Evolutionary conservation across 768 basidiomycete species (phyloP), one percentile per base, ranked within the genome.

Genomic region (Neoboletus subvelutipes): DNA sequence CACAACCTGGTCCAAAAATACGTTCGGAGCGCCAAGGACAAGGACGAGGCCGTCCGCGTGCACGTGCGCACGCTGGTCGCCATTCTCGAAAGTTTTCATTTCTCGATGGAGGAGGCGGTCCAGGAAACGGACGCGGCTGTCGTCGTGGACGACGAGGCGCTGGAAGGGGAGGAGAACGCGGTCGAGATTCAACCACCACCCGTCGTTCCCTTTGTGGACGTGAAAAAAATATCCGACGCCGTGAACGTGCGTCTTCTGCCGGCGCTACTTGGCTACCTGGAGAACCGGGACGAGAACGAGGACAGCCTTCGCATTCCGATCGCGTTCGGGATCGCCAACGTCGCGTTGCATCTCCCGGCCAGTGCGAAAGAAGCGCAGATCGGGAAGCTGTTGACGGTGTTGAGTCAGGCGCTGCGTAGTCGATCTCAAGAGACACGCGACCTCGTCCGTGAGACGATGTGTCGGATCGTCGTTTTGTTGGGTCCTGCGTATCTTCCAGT

Each of bases 341-440:
- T 99, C 22, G 90, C 94, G 2, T 77, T 83, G 58, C 84, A 91
- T 66, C 82, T 98, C 28, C 95, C 97, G 0, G 73, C 75, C 17
- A 72, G 77, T 1, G 73, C 77, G 0, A 82, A 86, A 11, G 81
- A 87, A 34, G 75, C 82, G 0, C 93, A 97, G 61, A 80, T 94
- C 24, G 75, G 82, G 0, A 83, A 87, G 28, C 76, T 98, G 13
- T 67, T 98, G 57, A 98, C 93, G 2, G 83, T 89, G 24, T 81
- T 98, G 54, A 85, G 88, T 64, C 96, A 98, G 66, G 87, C 90
- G 37, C 78, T 99, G 40, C 88, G 93, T n/a, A 97, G 93, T 70
- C 88, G 84, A 63, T 94, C 94, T 15, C 93, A 95, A 67, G 94
- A 98, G 63, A 93, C 92, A 1, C 80, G 97, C 56, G 94, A 97